Evolutionary conservation across 331 rosid genomes (phyloP), one percentile per base, ranked within the genome.

Genomic region (Rhamnella rubrinervis): DNA sequence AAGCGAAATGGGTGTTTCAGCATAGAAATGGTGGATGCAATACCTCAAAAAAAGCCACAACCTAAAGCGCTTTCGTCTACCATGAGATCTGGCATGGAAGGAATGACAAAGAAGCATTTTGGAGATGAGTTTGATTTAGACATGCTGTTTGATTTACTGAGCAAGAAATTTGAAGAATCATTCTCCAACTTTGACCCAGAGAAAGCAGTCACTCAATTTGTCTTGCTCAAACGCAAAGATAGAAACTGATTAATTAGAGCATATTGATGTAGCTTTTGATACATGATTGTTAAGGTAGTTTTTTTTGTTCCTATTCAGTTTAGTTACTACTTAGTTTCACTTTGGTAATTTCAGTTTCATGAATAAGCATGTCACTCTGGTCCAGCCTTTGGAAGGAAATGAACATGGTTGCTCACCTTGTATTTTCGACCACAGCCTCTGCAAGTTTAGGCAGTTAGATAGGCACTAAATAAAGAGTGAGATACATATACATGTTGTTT

Each of bases 1-100:
- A 70, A 70, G 25, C 57, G 18, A 8, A 70, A 70, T 28, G 66
- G 58, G 11, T 70, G 65, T 28, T 70, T 70, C 74, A 70, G 58
- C 59, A 17, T 55, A 14, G 73, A 55, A 21, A 59, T 20, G 25
- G 61, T 67, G 63, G 74, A 75, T 15, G 53, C 1, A 37, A 16
- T 60, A 39, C 41, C 50, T 3, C 74, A 40, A 20, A 58, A 51
- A 19, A 75, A 3, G 28, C 28, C 49, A 2, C 25, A n/a, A 14
- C 59, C 79, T 2, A 41, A 40, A 12, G 69, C 1, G 23, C 0
- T 61, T 0, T 37, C 28, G 13, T 23, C 73, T 7, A 11, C 39
- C 6, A 1, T 40, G 18, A 60, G 79, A 52, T 61, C 65, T 1
- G 74, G 65, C 28, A 40, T 69, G 65, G 65, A 58, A 46, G 20